phyloP scores from a whole-genome alignment of 495 filamentous ascomycete genomes.

The Astrothelium subdiscretum region DNA sequence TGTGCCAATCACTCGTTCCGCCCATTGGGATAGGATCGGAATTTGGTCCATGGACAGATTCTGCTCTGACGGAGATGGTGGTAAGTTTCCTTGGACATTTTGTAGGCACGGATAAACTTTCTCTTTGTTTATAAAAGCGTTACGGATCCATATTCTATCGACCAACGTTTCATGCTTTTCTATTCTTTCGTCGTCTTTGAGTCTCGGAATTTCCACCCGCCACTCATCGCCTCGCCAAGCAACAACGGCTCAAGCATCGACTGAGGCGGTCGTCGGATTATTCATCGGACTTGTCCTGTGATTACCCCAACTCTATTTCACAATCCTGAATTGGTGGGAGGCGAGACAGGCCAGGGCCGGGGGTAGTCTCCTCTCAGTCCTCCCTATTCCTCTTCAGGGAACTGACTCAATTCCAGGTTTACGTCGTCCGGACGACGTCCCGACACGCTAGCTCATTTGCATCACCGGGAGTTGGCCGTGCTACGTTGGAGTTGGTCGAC shows the following conservation, averaged over 20 bases:
- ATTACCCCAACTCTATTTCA: not conserved
- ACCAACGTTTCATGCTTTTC: not conserved
- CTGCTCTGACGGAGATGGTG: no score
- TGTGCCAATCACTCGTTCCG: no score
- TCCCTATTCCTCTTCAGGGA: not conserved
- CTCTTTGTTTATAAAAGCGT: not conserved
- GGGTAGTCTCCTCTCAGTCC: not conserved
- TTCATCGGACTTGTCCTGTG: not conserved
- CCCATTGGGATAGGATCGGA: no score
- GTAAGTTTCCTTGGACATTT: no score
- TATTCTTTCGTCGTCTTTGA: not conserved
- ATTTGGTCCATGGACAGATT: no score
- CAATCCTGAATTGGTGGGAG: not conserved
- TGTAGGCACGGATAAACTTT: not conserved
- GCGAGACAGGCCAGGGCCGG: not conserved
- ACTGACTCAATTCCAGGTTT: not conserved
- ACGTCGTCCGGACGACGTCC: not conserved
- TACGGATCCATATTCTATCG: not conserved
- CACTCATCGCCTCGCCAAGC: not conserved
- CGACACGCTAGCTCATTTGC: not conserved
- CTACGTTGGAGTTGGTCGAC: no score
- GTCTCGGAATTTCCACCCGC: not conserved
- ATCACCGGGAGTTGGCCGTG: not conserved
- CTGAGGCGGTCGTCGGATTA: not conserved
- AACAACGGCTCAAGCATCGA: not conserved